Evolutionary conservation across 352 stramenopile species (phyloP), one percentile per base, ranked within the genome.

Genomic region (Pilasporangium apinafurcum): DNA sequence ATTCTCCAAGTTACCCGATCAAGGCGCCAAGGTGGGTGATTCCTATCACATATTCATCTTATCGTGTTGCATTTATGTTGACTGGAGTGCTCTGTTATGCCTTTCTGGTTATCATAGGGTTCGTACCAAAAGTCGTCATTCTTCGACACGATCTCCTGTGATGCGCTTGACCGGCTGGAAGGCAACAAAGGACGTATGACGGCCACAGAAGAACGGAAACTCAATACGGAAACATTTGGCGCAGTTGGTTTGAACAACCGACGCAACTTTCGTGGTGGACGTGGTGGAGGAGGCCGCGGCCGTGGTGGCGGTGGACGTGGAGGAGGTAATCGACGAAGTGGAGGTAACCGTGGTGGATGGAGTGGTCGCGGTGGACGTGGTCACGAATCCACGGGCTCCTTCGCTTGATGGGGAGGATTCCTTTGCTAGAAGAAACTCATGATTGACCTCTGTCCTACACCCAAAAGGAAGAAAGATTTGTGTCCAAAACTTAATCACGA

Each of bases 61-160:
- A 1, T 41, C 18, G n/a, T 22, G 22, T 27, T 33, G 7, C 13
- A 12, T 2, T 32, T 5, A 38, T 27, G 8, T 37, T 31, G 18
- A 37, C 16, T 37, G 21, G 21, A 12, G 20, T 20, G 22, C 24
- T 4, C n/a, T n/a, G n/a, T n/a, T n/a, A n/a, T n/a, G n/a, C n/a
- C n/a, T n/a, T n/a, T n/a, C n/a, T n/a, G n/a, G n/a, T n/a, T n/a
- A n/a, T n/a, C n/a, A 21, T 46, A 79, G 61, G 76, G 70, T 5
- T 82, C 71, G 41, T 94, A 95, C 59, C 80, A 92, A 48, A 94
- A 95, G 40, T 87, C 74, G 25, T 92, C 77, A 20, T 95, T 95
- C 64, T 95, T 95, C 40, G 83, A 95, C 55, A 88, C 85, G 30
- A 92, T 95, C 40, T 94, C 82, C 34, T 95, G 83, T 44, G 83